Conservation (phyloP, 129 eudicot genomes). For the Daucus carota region DH1_v3.0 NC_030381.2:5421501-5422000, state of each 20-base stretch:
- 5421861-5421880: conserved; percentile 1
- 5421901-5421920: conserved; percentile 40
- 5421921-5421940: conserved; percentile 36
- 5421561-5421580: conserved; percentile 38
- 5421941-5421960: conserved; percentile 49
- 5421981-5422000: conserved; percentile 24
- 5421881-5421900: conserved; percentile 25
- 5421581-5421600: conserved; percentile 37
- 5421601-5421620: conserved; percentile 36
- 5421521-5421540: neutral
- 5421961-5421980: conserved; percentile 38
- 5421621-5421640: conserved; percentile 49
- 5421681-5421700: neutral
- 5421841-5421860: neutral
- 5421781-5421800: neutral
- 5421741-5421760: neutral
- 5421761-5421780: neutral
- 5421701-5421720: neutral
- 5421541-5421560: conserved; percentile 20
- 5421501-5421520: neutral
- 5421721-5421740: neutral
- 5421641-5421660: conserved; percentile 31
- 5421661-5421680: neutral
- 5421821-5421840: neutral
- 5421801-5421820: neutral